These are phyloP conservation scores for Penicillium herquei DNA, from an alignment of 495 filamentous ascomycete genomes.

Conservation along the genomic window DNA sequence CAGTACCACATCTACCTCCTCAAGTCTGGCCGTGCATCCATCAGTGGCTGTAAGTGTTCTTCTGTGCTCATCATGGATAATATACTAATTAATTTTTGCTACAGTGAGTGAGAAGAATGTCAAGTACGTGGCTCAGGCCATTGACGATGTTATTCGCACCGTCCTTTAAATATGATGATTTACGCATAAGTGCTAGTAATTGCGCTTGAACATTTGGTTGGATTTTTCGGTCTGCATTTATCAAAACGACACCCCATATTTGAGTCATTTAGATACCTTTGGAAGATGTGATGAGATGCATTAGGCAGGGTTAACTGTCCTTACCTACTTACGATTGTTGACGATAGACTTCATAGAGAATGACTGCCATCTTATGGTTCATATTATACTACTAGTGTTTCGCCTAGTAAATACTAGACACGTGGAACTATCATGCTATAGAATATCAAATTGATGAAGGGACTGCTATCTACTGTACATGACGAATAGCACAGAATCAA, in stretches of 20 bases:
- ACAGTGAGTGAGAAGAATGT: conserved; percentile 56
- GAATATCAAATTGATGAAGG: conserved; percentile 7
- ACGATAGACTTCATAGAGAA: conserved; percentile 29
- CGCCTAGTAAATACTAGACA: no score
- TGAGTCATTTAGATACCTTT: no score
- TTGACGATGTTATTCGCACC: conserved; percentile 46
- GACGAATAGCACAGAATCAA: conserved; percentile 10
- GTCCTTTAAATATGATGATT: conserved; percentile 25
- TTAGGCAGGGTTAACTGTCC: conserved; percentile 8
- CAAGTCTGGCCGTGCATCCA: conserved; percentile 47
- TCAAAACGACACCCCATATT: background rate
- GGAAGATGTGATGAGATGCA: conserved; percentile 9
- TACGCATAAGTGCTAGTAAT: background rate
- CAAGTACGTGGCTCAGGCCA: conserved; percentile 46
- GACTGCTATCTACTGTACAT: conserved; percentile 29
- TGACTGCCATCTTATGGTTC: background rate
- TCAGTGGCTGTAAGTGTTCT: conserved; percentile 44
- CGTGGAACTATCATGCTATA: no score
- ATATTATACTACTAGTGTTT: background rate
- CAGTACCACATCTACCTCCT: conserved; percentile 51
- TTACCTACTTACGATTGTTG: conserved; percentile 20
- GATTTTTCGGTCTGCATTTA: conserved; percentile 1
- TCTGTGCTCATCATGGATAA: background rate
- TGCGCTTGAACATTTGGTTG: background rate
- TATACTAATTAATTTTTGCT: conserved; percentile 1